Conservation (phyloP, 2,329 filamentous ascomycete species). For the Sporothrix dimorphospora region DNA sequence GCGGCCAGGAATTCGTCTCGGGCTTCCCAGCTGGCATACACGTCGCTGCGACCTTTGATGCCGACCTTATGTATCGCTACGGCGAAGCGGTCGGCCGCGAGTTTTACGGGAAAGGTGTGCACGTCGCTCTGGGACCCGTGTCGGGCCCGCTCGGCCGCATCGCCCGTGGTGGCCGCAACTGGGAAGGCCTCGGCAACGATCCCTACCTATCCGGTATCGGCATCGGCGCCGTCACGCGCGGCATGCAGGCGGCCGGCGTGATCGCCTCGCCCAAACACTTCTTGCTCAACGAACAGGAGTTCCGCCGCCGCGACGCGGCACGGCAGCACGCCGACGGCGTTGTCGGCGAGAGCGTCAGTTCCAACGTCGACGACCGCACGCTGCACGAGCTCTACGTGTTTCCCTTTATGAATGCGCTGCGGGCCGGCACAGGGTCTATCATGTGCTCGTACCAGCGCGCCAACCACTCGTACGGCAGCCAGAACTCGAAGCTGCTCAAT, state of each 20-base stretch:
- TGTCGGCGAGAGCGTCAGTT: slow-evolving; percentile 56
- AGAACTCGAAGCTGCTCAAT: slow-evolving; percentile 71
- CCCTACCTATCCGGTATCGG: slow-evolving; percentile 41
- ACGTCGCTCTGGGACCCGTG: slow-evolving; percentile 65
- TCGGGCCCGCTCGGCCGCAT: slow-evolving; percentile 64
- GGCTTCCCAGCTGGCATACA: slow-evolving; percentile 70
- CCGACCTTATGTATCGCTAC: slow-evolving; percentile 65
- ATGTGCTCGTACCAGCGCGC: slow-evolving; percentile 74
- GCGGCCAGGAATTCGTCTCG: slow-evolving; percentile 43
- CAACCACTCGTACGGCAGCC: slow-evolving; percentile 74
- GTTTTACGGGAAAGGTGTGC: slow-evolving; percentile 68
- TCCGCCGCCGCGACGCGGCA: slow-evolving; percentile 46
- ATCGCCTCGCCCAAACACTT: slow-evolving; percentile 75
- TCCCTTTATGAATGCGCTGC: slow-evolving; percentile 66
- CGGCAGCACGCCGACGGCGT: slow-evolving; percentile 50
- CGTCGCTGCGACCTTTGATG: slow-evolving; percentile 72
- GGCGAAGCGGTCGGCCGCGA: slow-evolving; percentile 70
- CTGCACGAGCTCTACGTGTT: slow-evolving; percentile 68
- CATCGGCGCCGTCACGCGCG: slow-evolving; percentile 38
- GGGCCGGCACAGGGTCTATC: slow-evolving; percentile 58
- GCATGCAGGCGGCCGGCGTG: slow-evolving; percentile 56
- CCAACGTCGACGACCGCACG: slow-evolving; percentile 67
- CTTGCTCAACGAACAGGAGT: slow-evolving; percentile 64
- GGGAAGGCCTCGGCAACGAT: slow-evolving; percentile 54
- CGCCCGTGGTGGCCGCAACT: slow-evolving; percentile 64